phyloP scores from a whole-genome alignment of 2,329 filamentous ascomycete genomes.

The Rhinocladiella similis region DNA sequence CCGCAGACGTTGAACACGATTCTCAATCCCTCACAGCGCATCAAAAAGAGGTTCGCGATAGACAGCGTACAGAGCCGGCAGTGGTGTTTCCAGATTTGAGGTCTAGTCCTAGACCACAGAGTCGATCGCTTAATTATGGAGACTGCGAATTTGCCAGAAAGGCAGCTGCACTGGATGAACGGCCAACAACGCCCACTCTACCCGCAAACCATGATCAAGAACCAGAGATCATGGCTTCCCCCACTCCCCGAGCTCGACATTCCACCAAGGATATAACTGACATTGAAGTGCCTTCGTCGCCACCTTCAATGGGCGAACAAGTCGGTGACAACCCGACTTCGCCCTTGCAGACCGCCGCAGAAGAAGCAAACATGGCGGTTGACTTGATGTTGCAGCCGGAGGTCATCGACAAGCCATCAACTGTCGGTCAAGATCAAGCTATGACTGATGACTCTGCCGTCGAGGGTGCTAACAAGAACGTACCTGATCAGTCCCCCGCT shows the following conservation, averaged over 20 bases:
- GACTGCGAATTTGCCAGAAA: constrained; percentile 24
- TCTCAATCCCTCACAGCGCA: constrained; percentile 76
- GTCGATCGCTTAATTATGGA: constrained; percentile 11
- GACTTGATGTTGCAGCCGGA: constrained; percentile 11
- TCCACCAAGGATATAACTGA: constrained; percentile 20
- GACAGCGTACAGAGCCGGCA: constrained; percentile 64
- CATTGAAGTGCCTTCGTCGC: constrained; percentile 30
- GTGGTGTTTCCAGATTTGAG: constrained; percentile 68
- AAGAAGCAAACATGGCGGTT: constrained; percentile 14
- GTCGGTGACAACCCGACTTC: constrained; percentile 17
- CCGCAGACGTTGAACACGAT: constrained; percentile 50
- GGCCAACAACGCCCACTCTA: constrained; percentile 26
- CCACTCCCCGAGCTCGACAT: constrained; percentile 28
- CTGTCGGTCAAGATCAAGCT: neutral
- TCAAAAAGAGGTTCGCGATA: constrained; percentile 74
- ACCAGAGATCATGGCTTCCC: constrained; percentile 26
- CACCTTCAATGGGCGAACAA: constrained; percentile 25
- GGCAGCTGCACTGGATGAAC: constrained; percentile 15
- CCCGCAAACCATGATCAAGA: constrained; percentile 20
- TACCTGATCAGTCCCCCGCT: neutral
- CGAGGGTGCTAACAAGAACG: neutral
- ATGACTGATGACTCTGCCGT: neutral
- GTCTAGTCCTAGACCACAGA: constrained; percentile 49
- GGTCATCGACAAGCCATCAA: neutral
- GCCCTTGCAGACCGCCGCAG: constrained; percentile 12